A percentile compares a stretch with the other conserved stretches of the same genome.
phyloP scores from a whole-genome alignment of 2,329 filamentous ascomycete genomes.

The Fusarium sp. region DNA sequence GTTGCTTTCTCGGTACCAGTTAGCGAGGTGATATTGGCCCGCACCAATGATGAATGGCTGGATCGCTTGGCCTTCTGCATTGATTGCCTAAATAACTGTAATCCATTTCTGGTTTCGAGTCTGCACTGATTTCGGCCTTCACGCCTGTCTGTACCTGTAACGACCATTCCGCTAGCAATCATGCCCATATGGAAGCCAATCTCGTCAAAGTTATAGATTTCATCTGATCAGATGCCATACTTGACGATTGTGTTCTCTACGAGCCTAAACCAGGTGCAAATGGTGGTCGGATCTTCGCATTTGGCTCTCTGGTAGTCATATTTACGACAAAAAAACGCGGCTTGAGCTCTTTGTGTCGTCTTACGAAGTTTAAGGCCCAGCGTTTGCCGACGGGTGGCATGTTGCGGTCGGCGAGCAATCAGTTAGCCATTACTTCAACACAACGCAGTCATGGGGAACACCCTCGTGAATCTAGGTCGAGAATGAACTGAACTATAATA shows the following conservation, averaged over 20 bases:
- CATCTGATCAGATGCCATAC: slow-evolving; percentile 17
- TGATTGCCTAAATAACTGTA: neutral
- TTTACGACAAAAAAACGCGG: slow-evolving; percentile 40
- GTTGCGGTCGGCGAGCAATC: slow-evolving; percentile 24
- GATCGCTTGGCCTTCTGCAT: neutral
- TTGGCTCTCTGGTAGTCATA: slow-evolving; percentile 43
- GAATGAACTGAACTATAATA: slow-evolving; percentile 27
- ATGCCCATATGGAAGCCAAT: neutral
- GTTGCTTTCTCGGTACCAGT: neutral
- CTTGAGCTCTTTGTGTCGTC: slow-evolving; percentile 40
- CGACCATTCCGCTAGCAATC: slow-evolving; percentile 2
- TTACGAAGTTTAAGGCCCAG: slow-evolving; percentile 47
- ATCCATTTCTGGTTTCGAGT: neutral
- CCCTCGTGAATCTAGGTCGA: slow-evolving; percentile 10
- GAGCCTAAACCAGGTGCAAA: neutral
- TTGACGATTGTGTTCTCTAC: slow-evolving; percentile 33
- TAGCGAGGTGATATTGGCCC: neutral
- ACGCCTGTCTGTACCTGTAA: neutral
- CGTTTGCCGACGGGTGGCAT: slow-evolving; percentile 36
- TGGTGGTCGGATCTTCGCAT: neutral
- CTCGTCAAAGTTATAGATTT: neutral
- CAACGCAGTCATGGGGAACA: slow-evolving; percentile 38
- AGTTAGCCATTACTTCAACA: slow-evolving; percentile 45
- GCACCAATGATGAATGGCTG: neutral
- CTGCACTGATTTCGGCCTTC: too few species aligned